Base-by-base conservation (phyloP, 139 green algal species). In the Ulvella scutata region DNA sequence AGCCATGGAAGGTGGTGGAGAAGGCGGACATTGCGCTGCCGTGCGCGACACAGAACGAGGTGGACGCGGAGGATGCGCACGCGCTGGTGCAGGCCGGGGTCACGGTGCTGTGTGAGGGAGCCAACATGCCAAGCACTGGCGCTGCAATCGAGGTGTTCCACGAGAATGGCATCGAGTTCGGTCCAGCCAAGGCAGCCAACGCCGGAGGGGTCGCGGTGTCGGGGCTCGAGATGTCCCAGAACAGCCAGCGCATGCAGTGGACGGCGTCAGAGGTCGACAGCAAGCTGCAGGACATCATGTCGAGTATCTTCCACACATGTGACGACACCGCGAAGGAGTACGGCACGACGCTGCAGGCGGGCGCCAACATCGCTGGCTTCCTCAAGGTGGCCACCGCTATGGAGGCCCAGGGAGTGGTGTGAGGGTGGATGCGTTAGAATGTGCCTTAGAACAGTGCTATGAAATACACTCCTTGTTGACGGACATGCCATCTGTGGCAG, bases 161-260 rank as follows among this genome's bases (percentile, higher is more conserved):
- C 62, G 67, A 86, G 59, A 80, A 83, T 40, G 78, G 75, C 13
- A 73, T 91, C n/a, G 37, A 83, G 23, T 90, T 89, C 37, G 88
- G 81, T 28, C 84, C 82, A 20, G 82, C 79, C 72, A 93, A 93
- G 81, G 89, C 89, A 10, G 80, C 78, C 61, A 88, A 88, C 75
- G 79, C 87, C 0, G 84, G 85, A 23, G 88, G 89, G 13, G 90
- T 96, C 60, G 90, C 90, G 3, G 87, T 94, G 26, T 82, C 37
- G 10, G 89, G 87, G 7, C 87, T 96, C 72, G 90, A 95, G 84
- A 95, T 95, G 90, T 81, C 84, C 6, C 90, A 96, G 76, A 94
- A 96, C 82, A 84, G 85, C 35, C 61, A 79, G 73, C 79, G 89
- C 67, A 76, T 89, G 36, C 39, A 74, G 36, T 94, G 89, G 89